A percentile compares a stretch with the other conserved stretches of the same genome.
Conservation (phyloP, 139 green algal species). For the Coccomyxa sp. region DNA sequence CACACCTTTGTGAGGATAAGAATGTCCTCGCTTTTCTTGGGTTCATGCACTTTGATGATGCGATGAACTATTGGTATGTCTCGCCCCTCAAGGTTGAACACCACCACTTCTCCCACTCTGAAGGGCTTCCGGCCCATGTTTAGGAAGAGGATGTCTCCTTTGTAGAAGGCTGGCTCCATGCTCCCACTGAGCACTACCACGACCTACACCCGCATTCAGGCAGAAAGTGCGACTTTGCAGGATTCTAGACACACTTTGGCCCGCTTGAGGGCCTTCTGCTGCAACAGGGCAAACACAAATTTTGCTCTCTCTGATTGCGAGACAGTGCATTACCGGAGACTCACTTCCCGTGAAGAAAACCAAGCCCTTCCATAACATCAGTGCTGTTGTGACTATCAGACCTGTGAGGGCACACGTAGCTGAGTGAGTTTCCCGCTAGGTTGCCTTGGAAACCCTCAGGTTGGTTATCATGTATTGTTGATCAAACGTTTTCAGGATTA, state of each 20-base stretch:
- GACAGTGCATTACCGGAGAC: constrained; percentile 63
- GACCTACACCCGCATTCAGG: constrained; percentile 48
- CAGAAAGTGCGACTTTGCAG: not conserved
- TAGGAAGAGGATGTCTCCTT: constrained; percentile 97
- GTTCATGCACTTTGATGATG: constrained; percentile 80
- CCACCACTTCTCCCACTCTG: constrained; percentile 67
- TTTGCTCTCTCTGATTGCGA: no score
- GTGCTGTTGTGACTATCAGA: constrained; percentile 90
- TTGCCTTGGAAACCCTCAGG: no score
- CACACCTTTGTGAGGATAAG: constrained; percentile 90
- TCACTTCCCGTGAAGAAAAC: constrained; percentile 92
- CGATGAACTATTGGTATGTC: constrained; percentile 98
- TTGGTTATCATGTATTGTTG: no score
- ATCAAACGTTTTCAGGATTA: no score
- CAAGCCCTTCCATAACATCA: constrained; percentile 97
- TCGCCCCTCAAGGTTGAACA: constrained; percentile 91
- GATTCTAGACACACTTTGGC: not conserved
- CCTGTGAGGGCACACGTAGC: constrained; percentile 38
- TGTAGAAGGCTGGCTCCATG: constrained; percentile 97
- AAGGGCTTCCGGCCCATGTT: constrained; percentile 61
- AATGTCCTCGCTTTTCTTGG: constrained; percentile 11
- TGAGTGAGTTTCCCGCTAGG: no score
- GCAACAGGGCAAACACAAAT: not conserved
- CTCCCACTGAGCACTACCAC: constrained; percentile 96
- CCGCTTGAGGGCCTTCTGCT: not conserved